Base-by-base conservation (phyloP, 2,329 filamentous ascomycete species). In the Hortaea sp. region DNA sequence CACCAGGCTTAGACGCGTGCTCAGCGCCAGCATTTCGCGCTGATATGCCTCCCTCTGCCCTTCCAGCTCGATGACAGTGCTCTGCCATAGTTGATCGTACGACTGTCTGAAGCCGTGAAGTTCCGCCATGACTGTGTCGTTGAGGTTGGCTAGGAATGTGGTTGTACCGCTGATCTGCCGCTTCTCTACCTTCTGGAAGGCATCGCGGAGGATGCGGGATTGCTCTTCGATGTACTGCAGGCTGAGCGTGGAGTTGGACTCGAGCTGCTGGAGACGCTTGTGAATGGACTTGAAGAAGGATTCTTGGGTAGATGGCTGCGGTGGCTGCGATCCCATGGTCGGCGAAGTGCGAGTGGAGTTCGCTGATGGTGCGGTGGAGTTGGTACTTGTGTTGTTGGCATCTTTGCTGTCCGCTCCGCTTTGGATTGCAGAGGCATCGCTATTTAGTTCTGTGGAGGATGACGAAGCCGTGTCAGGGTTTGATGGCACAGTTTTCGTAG, bases 221-320 rank as follows among this genome's bases (percentile, higher is more conserved):
- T 97, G 92, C 49, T 95, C 88, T 68, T 97, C 90, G 49, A 98
- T 94, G 61, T 98, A 98, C 59, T 95, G 86, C 6, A 97, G 72
- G 0, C 89, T 95, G 7, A 97, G 74, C 0, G 90, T 94, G 7
- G 89, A 88, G 63, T 97, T 98, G 11, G 86, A 79, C 65, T 98
- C 92, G 6, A 97, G 80, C 57, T 89, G 82, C 53, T 90, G 86
- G 4, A 98, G 75, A 1, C 92, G 85, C 66, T 97, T 97, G 52
- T 89, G 88, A 6, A 97, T 84, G 4, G 88, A 87, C 64, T 97
- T 97, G 76, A 95, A 98, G 67, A 98, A 97, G 1, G 86, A 92
- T 63, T 98, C 92, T 65, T 98, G 92, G 1, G 94, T 92, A 0
- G 89, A 88, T 2, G 90, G 89, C 69, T 55, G 77, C 67, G 28